phyloP scores from a whole-genome alignment of 106 monocot genomes.

The Platanthera guangdongensis region DNA sequence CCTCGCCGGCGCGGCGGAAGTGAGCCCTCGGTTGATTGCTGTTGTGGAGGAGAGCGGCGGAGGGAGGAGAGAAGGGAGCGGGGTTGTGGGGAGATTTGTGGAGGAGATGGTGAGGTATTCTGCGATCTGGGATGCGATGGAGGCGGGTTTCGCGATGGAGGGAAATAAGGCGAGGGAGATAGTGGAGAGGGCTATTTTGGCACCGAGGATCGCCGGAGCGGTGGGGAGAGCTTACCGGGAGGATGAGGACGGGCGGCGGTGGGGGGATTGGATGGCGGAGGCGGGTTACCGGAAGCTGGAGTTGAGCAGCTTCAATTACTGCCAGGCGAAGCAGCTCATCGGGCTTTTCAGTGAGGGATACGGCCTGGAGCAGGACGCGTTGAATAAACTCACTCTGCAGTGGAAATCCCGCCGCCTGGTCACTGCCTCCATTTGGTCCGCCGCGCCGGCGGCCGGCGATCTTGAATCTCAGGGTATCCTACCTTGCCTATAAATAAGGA shows the following conservation, averaged over 20 bases:
- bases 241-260: slow-evolving; percentile 9
- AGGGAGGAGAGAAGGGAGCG: slow-evolving; percentile 6
- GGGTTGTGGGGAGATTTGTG: slow-evolving; percentile 27
- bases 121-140: slow-evolving; percentile 30
- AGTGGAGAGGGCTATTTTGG: slow-evolving; percentile 28
- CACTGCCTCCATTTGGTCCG: slow-evolving; percentile 15
- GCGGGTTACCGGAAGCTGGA: slow-evolving; percentile 9
- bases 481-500: too few species aligned
- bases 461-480: too few species aligned
- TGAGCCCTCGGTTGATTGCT: slow-evolving; percentile 18
- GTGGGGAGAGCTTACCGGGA: slow-evolving; percentile 14
- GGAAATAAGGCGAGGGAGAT: slow-evolving; percentile 18
- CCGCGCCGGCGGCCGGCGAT: neutral
- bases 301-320: slow-evolving; percentile 17
- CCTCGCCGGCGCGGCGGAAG: slow-evolving; percentile 12
- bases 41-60: slow-evolving; percentile 29
- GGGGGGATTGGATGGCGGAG: slow-evolving; percentile 19
- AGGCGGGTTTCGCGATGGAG: slow-evolving; percentile 28
- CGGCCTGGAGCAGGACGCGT: slow-evolving; percentile 8
- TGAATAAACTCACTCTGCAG: slow-evolving; percentile 12
- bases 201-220: slow-evolving; percentile 25
- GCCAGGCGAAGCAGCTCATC: slow-evolving; percentile 18
- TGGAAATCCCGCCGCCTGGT: slow-evolving; percentile 21
- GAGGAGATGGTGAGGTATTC: slow-evolving; percentile 28
- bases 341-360: slow-evolving; percentile 26